phyloP scores from a whole-genome alignment of 2,329 filamentous ascomycete species.

The Microdochium nivale region DNA sequence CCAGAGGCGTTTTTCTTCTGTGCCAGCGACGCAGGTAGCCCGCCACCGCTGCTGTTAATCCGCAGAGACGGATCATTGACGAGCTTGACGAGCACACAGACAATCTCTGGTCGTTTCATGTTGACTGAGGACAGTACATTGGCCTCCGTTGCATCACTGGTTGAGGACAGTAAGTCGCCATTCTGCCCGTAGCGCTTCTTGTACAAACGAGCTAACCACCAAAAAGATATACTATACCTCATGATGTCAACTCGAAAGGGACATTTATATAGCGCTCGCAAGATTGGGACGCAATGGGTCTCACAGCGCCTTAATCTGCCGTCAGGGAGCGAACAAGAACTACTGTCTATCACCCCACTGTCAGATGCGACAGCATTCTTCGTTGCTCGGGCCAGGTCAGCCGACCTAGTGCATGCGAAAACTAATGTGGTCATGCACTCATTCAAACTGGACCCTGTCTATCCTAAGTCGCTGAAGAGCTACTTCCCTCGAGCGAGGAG shows the following conservation, averaged over 20 bases:
- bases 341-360: conserved; percentile 50
- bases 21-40: conserved; percentile 22
- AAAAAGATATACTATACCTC: conserved; percentile 16
- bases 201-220: conserved; percentile 6
- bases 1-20: conserved; percentile 59
- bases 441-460: conserved; percentile 50
- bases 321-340: conserved; percentile 30
- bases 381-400: conserved; percentile 45
- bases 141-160: conserved; percentile 37
- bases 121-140: conserved; percentile 28
- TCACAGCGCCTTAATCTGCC: conserved; percentile 35
- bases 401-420: conserved; percentile 53
- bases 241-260: conserved; percentile 23
- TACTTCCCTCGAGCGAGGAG: conserved; percentile 44
- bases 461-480: conserved; percentile 50
- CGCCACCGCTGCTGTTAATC: conserved; percentile 49
- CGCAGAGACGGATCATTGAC: conserved; percentile 55
- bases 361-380: conserved; percentile 52
- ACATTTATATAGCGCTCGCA: conserved; percentile 16
- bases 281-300: conserved; percentile 36
- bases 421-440: conserved; percentile 49
- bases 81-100: conserved; percentile 42
- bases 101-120: conserved; percentile 29
- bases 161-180: conserved; percentile 31
- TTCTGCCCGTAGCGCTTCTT: background rate